Base-by-base conservation (phyloP, 169 alveolate species). In the Perkinsus marinus region DNA sequence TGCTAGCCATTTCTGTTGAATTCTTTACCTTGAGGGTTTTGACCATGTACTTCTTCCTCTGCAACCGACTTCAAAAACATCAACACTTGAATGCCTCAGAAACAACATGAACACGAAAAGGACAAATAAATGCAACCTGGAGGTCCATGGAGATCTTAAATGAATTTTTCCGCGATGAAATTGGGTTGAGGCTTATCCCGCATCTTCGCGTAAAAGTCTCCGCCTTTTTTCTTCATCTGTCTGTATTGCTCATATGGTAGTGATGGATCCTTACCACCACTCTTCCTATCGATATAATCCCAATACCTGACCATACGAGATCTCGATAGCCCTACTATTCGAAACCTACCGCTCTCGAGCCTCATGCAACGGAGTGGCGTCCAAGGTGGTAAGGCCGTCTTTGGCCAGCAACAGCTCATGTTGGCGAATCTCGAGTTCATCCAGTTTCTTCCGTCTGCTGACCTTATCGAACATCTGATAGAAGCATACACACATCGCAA, bases 191-290 rank as follows among this genome's bases (percentile, higher is more conserved):
- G 93, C 7, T 90, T 90, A 34, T 93, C 94, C 7, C 92, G 93
- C 41, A 43, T 39, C 26, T 57, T 91, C 22, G 94, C 93, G 90
- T 93, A 93, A 22, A 90, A 30, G 9, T 93, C 93, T 0, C 94
- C 94, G 0, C 94, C 94, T 91, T 91, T 91, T 43, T 92, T 92
- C 92, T 91, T 91, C 39, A 43, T 39, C 90, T 93, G 93, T 0
- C 92, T 68, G 68, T 93, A 93, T 39, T 93, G 94, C 6, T 93
- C 94, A 92, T 93, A 93, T 39, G 94, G 94, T 34, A 93, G 39
- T 92, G 93, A 91, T 16, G 79, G 79, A 57, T 57, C 79, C 79
- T 57, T 57, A 7, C 79, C 79, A 19, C 79, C 79, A 30, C 37
- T 57, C 79, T 16, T 57, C 34, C 22, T 13, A 57, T 26, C 79